Base-by-base conservation (phyloP, 176 grass and related monocot species). In the Triticum turgidum region DNA sequence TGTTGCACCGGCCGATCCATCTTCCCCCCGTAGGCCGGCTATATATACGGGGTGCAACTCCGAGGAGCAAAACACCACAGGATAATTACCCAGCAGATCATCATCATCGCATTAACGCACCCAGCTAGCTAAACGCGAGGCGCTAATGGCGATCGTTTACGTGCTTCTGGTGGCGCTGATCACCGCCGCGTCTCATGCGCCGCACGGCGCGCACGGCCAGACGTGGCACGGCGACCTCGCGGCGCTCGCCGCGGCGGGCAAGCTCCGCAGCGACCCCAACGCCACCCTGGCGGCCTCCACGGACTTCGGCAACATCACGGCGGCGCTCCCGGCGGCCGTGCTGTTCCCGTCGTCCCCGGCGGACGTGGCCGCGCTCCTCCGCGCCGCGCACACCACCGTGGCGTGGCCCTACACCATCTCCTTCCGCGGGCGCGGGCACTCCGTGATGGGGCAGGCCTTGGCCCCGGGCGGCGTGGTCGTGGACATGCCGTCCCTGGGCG, bases 401-500 rank as follows among this genome's bases (percentile, higher is more conserved):
- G 38, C 27, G 3, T 69, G 80, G 63, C 32, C 80, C 20, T 93
- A 92, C 87, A 81, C 73, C 65, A 54, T 98, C 59, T 68, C 93
- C 5, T 87, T 91, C 63, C 96, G 96, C 25, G 96, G 96, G 42
- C 85, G 89, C 45, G 96, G 96, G 37, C 96, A 98, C 84, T 98
- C 93, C 17, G n/a, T 89, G 39, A 87, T 78, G 69, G 96, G 96
- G 29, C 96, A 98, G 80, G 91, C 91, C 65, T 56, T 91, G 27
- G 86, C 91, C 13, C 74, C 30, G 14, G 86, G 58, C 67, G 93
- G 96, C 77, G 85, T 98, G 11, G 89, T 95, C 18, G 87, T 98
- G 24, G 29, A 91, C 82, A 98, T 98, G 96, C 35, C 32, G 13
- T 89, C 91, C 13, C 80, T 98, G 0, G 90, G 82, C 51, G 38